Evolutionary conservation across 352 stramenopile species (phyloP).

Genomic region (Phytophthora agathidicida): DNA sequence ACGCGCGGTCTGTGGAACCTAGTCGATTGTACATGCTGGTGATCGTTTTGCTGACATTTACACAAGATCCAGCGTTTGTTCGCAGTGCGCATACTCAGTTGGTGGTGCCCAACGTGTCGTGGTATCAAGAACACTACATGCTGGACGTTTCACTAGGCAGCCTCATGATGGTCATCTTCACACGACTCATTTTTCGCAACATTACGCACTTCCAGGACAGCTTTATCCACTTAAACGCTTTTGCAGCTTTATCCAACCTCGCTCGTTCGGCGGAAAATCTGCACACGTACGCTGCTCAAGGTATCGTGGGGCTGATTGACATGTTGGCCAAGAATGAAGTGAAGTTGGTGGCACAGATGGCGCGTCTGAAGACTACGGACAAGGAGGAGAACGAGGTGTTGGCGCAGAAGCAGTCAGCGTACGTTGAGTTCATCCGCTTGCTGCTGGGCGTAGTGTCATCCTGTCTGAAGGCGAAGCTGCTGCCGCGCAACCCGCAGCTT

Average conservation of each 20-base stretch:
- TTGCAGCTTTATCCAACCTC: slow-evolving; percentile 77
- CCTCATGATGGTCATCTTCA: slow-evolving; percentile 81
- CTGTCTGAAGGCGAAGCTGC: slow-evolving; percentile 63
- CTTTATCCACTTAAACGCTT: slow-evolving; percentile 80
- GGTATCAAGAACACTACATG: slow-evolving; percentile 85
- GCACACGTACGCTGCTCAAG: slow-evolving; percentile 77
- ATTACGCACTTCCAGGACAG: slow-evolving; percentile 84
- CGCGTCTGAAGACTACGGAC: slow-evolving; percentile 29
- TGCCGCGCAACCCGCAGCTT: slow-evolving; percentile 83
- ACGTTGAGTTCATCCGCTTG: slow-evolving; percentile 81
- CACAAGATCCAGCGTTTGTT: slow-evolving; percentile 68
- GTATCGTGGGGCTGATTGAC: slow-evolving; percentile 68
- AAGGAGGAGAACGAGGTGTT: slow-evolving; percentile 53
- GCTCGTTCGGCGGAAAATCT: slow-evolving; percentile 73
- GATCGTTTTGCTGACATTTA: slow-evolving; percentile 72
- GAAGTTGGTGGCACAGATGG: slow-evolving; percentile 60
- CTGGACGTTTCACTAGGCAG: slow-evolving; percentile 76
- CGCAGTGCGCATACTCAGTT: slow-evolving; percentile 63
- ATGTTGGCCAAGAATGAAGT: slow-evolving; percentile 81
- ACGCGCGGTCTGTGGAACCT: slow-evolving; percentile 63
- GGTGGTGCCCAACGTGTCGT: slow-evolving; percentile 64
- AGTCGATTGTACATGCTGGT: slow-evolving; percentile 77
- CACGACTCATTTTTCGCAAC: slow-evolving; percentile 76
- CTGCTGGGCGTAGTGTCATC: slow-evolving; percentile 70
- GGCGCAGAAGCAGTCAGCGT: slow-evolving; percentile 59